These are phyloP conservation scores for Ceratobasidium sp. DNA, from an alignment of 1,284 basidiomycete species.

Conservation along the genomic window DNA sequence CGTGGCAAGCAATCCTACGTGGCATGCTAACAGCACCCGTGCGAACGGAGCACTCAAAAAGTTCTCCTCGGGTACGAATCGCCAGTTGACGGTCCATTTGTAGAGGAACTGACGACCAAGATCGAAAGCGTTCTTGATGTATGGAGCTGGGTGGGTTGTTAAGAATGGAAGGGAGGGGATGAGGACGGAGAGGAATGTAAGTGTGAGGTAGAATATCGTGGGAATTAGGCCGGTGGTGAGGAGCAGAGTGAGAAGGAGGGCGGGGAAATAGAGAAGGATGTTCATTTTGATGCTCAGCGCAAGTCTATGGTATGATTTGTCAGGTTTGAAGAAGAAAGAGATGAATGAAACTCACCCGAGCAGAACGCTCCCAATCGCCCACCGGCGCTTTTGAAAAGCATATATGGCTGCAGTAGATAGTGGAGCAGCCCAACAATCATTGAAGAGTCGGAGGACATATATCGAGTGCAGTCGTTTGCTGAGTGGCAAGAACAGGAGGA, in stretches of 20 bases:
- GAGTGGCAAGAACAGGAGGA: constrained; percentile 78
- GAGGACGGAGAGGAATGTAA: constrained; percentile 67
- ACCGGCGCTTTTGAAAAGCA: constrained; percentile 67
- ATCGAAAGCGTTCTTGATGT: constrained; percentile 85
- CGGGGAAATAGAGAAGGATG: constrained; percentile 90
- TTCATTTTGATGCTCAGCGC: constrained; percentile 98
- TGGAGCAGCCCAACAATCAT: constrained; percentile 87
- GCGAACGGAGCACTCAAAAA: constrained; percentile 80
- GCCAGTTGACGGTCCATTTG: constrained; percentile 99
- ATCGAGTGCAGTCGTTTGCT: constrained; percentile 97
- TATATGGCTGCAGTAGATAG: constrained; percentile 68
- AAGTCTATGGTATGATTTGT: constrained; percentile 30
- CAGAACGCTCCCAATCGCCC: constrained; percentile 70
- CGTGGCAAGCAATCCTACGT: constrained; percentile 66
- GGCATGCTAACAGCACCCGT: constrained; percentile 70
- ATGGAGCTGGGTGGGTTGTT: constrained; percentile 67
- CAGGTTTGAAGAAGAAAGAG: constrained; percentile 4
- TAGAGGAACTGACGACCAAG: constrained; percentile 90
- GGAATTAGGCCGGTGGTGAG: constrained; percentile 72
- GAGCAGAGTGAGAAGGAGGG: constrained; percentile 81
- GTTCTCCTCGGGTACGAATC: constrained; percentile 77
- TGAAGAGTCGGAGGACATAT: constrained; percentile 92
- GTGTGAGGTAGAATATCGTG: constrained; percentile 65
- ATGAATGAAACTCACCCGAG: constrained; percentile 70
- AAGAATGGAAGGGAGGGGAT: constrained; percentile 79